These are phyloP conservation scores for Heritiera littoralis DNA, from an alignment of 345 rosid species.

Conservation along the genomic window DNA sequence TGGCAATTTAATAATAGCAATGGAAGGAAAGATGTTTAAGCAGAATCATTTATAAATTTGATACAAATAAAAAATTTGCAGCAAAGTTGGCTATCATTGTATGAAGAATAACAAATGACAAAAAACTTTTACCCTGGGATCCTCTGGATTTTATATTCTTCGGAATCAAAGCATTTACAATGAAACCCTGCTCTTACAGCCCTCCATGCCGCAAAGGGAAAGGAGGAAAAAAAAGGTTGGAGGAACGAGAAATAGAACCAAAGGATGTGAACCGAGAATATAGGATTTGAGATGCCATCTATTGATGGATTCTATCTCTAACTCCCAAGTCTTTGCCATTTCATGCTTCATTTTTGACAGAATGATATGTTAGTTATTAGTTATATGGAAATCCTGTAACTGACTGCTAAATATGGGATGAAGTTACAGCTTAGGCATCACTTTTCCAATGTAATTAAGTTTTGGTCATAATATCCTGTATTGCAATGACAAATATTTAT, in stretches of 20 bases:
- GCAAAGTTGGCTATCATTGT: not conserved
- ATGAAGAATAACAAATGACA: not conserved
- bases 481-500: not conserved
- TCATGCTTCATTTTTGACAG: not conserved
- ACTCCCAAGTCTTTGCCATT: not conserved
- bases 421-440: not conserved
- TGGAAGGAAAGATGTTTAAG: not conserved
- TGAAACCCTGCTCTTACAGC: constrained; percentile 9
- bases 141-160: constrained; percentile 10
- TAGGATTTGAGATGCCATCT: constrained; percentile 4
- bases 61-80: not conserved
- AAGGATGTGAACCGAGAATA: not conserved
- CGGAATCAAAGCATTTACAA: constrained; percentile 17
- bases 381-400: constrained; percentile 12
- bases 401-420: constrained; percentile 17
- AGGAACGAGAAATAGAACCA: not conserved
- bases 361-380: not conserved
- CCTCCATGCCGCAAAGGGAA: not conserved
- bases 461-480: constrained; percentile 3
- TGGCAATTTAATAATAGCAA: not conserved
- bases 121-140: not conserved
- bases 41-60: not conserved
- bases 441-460: not conserved
- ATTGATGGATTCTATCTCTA: not conserved
- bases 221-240: not conserved